Percentiles rank a stretch among this genome's conserved stretches.
phyloP scores from a whole-genome alignment of 345 rosid species.

The Brassica carinata region DNA sequence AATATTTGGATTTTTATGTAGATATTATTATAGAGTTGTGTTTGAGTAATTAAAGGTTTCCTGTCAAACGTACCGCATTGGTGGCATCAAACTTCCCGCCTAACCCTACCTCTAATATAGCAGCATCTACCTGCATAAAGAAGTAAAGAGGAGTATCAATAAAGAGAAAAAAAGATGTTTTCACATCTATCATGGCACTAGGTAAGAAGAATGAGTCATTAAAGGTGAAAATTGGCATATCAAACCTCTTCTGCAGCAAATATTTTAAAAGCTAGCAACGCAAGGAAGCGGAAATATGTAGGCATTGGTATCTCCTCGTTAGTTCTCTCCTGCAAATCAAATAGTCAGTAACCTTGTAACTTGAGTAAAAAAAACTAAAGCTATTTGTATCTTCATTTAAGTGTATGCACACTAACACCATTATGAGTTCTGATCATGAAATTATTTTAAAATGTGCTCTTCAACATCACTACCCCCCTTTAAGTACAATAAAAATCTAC shows the following conservation, averaged over 20 bases:
- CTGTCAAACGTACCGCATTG: constrained; percentile 82
- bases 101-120: constrained; percentile 91
- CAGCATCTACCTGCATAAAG: constrained; percentile 80
- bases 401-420: background rate
- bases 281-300: constrained; percentile 85
- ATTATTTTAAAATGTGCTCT: background rate
- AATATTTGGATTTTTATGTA: constrained; percentile 55
- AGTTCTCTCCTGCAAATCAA: constrained; percentile 64
- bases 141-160: constrained; percentile 16
- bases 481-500: background rate
- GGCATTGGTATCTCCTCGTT: constrained; percentile 93
- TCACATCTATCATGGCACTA: constrained; percentile 9
- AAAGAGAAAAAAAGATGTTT: background rate
- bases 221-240: background rate
- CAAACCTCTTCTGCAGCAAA: constrained; percentile 89
- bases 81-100: constrained; percentile 97
- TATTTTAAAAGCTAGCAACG: constrained; percentile 91
- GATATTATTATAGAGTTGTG: constrained; percentile 84
- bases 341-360: background rate
- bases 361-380: background rate
- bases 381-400: constrained; percentile 5
- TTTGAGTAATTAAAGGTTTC: constrained; percentile 45
- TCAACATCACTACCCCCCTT: background rate
- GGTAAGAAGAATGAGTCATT: constrained; percentile 6
- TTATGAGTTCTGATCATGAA: background rate